phyloP scores from a whole-genome alignment of 2,329 filamentous ascomycete species.

The Albophoma yamanashiensis region DNA sequence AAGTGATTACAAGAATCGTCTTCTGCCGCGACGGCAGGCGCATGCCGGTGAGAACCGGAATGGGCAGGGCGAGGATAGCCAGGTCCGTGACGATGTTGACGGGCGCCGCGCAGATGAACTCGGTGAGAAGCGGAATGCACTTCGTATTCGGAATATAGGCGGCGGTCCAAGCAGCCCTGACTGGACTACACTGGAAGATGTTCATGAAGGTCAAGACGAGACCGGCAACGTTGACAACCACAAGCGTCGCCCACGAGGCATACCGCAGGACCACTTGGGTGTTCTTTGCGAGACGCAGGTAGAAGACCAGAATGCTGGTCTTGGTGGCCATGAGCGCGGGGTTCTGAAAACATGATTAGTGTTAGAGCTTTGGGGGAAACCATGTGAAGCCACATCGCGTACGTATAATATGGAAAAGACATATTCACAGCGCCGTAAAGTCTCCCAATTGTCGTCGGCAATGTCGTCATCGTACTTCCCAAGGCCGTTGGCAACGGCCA shows the following conservation, averaged over 20 bases:
- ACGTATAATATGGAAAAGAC: constrained; percentile 54
- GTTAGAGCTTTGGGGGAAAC: neutral
- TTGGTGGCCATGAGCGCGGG: constrained; percentile 86
- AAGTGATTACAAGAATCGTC: constrained; percentile 75
- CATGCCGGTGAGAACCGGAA: constrained; percentile 82
- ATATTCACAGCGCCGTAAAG: constrained; percentile 51
- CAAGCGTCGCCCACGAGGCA: constrained; percentile 71
- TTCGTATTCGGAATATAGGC: constrained; percentile 18
- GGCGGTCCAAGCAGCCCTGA: constrained; percentile 55
- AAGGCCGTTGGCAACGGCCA: constrained; percentile 52
- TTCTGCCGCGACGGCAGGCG: constrained; percentile 77
- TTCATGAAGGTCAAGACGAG: constrained; percentile 75
- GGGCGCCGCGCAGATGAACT: constrained; percentile 66
- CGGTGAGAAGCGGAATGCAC: constrained; percentile 49
- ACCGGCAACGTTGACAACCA: constrained; percentile 69
- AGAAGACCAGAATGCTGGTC: constrained; percentile 86
- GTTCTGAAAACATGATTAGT: constrained; percentile 43
- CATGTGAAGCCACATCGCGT: constrained; percentile 11
- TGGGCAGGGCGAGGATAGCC: constrained; percentile 75
- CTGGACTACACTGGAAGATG: constrained; percentile 73
- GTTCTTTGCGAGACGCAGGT: constrained; percentile 70
- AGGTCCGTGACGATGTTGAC: constrained; percentile 89
- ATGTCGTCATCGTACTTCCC: constrained; percentile 59
- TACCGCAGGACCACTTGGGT: constrained; percentile 65
- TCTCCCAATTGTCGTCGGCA: constrained; percentile 29